phyloP scores from a whole-genome alignment of 2,329 filamentous ascomycete genomes.

The Talaromyces marneffei region DNA sequence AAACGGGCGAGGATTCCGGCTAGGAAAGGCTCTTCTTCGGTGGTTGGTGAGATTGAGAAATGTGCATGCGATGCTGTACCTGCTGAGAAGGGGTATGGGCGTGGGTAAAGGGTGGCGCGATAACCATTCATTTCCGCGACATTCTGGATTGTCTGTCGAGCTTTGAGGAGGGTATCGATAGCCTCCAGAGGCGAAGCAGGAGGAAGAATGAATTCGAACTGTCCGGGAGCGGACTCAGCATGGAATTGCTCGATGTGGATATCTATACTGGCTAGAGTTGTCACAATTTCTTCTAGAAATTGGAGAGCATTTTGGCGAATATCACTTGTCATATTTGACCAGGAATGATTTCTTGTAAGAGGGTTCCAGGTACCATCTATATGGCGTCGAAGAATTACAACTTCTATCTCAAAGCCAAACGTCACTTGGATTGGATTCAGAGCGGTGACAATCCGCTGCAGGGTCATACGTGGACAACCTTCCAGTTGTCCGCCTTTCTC shows the following conservation, averaged over 20 bases:
- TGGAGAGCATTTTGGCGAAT: conserved; percentile 47
- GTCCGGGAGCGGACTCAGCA: conserved; percentile 64
- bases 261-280: conserved; percentile 53
- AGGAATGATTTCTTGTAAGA: conserved; percentile 61
- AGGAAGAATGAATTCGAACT: conserved; percentile 71
- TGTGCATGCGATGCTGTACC: conserved; percentile 67
- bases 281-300: conserved; percentile 62
- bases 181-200: conserved; percentile 59
- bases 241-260: conserved; percentile 69
- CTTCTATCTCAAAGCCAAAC: conserved; percentile 76
- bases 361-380: conserved; percentile 38
- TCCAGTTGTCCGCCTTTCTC: conserved; percentile 46
- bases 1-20: conserved; percentile 64
- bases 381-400: conserved; percentile 59
- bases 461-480: conserved; percentile 61
- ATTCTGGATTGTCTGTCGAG: conserved; percentile 62
- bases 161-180: conserved; percentile 65
- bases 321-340: conserved; percentile 61
- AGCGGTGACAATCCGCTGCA: conserved; percentile 51
- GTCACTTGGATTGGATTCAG: conserved; percentile 55
- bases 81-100: conserved; percentile 53
- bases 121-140: conserved; percentile 58
- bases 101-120: conserved; percentile 67
- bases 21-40: conserved; percentile 59
- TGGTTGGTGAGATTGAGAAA: conserved; percentile 52